Percentiles rank a stretch among this genome's conserved stretches.
Conservation (phyloP, 23 red algal species). For the Chondrus crispus region DNA sequence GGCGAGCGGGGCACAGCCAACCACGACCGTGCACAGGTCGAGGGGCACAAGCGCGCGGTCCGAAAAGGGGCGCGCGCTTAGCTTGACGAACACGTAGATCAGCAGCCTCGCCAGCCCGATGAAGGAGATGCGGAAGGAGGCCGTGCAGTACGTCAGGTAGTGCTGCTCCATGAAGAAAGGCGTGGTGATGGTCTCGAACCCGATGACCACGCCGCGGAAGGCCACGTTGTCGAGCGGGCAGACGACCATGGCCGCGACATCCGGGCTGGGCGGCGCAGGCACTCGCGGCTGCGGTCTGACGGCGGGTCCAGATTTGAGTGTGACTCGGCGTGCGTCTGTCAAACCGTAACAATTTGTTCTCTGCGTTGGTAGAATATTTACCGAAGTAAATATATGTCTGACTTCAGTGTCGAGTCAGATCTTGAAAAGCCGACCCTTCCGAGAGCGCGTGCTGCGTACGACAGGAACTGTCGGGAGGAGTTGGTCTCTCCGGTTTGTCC, state of each 20-base stretch:
- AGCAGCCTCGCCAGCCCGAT: conserved; percentile 48
- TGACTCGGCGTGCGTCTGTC: no score
- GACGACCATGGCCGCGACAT: not conserved
- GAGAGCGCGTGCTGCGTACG: no score
- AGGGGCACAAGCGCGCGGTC: conserved; percentile 46
- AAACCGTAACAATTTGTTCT: no score
- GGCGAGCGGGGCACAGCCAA: conserved; percentile 17
- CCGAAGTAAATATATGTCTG: no score
- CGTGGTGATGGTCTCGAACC: conserved; percentile 57
- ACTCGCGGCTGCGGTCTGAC: no score
- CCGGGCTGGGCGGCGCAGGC: not conserved
- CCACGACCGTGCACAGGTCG: conserved; percentile 2
- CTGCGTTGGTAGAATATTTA: no score
- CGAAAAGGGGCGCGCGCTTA: conserved; percentile 10
- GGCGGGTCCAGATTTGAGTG: not conserved
- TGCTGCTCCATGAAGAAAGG: conserved; percentile 54
- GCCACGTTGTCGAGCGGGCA: conserved; percentile 66
- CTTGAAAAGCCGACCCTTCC: no score
- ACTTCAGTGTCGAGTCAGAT: no score
- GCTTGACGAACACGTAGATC: conserved; percentile 60
- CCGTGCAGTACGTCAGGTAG: conserved; percentile 23
- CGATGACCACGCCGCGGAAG: conserved; percentile 57
- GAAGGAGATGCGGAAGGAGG: conserved; percentile 8
- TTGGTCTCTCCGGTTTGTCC: no score
- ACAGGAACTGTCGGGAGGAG: no score